Evolutionary conservation across 2,329 filamentous ascomycete genomes (phyloP).

Genomic region (Sclerotinia sclerotiorum): DNA sequence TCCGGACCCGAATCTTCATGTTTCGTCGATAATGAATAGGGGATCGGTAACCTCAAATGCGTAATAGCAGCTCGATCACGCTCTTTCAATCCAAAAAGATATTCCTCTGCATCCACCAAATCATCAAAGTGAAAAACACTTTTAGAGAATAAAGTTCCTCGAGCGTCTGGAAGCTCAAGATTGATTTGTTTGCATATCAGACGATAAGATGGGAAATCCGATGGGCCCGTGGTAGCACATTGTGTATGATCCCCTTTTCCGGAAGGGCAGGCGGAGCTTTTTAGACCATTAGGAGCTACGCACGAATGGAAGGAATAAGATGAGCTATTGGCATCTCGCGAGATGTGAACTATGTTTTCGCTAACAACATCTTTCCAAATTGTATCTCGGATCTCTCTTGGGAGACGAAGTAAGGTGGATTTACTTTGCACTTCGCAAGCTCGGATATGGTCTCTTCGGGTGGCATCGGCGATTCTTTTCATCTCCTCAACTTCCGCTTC

Average conservation of each 20-base stretch:
- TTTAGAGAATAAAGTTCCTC: slow-evolving; percentile 23
- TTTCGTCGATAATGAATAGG: slow-evolving; percentile 5
- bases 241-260: slow-evolving; percentile 27
- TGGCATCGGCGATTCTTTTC: background rate
- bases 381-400: slow-evolving; percentile 27
- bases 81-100: slow-evolving; percentile 29
- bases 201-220: slow-evolving; percentile 20
- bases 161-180: slow-evolving; percentile 25
- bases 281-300: background rate
- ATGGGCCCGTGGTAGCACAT: slow-evolving; percentile 20
- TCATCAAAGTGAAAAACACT: slow-evolving; percentile 33
- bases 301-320: slow-evolving; percentile 9
- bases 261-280: slow-evolving; percentile 25
- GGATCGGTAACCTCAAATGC: slow-evolving; percentile 27
- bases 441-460: slow-evolving; percentile 1
- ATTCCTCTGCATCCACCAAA: slow-evolving; percentile 25
- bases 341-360: slow-evolving; percentile 29
- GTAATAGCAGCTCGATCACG: slow-evolving; percentile 27
- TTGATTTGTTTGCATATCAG: slow-evolving; percentile 31
- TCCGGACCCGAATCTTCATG: background rate
- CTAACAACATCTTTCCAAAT: slow-evolving; percentile 27
- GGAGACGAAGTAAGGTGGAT: background rate
- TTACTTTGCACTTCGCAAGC: slow-evolving; percentile 17
- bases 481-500: background rate
- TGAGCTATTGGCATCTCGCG: background rate